Evolutionary conservation across 2,329 filamentous ascomycete species (phyloP), one percentile per base, ranked within the genome.

Genomic region (Aspergillus oerlinghausenensis): DNA sequence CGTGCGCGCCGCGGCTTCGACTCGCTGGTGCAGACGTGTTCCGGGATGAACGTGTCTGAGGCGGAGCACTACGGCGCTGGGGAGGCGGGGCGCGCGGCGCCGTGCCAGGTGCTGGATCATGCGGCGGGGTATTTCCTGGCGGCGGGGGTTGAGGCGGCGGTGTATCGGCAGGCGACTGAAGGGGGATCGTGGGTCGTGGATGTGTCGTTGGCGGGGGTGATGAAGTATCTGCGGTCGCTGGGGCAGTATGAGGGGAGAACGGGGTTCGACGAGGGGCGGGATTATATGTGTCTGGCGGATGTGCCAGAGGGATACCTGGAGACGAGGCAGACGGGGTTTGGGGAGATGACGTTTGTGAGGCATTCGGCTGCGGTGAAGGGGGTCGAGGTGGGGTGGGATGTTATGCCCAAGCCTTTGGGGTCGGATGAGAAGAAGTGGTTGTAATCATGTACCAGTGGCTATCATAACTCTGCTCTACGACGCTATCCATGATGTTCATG

Each of bases 81-180:
- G 0, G 76, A 78, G 49, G 54, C 69, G 0, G 77, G 78, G 0
- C 73, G 75, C 1, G 69, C 76, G 0, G 70, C 77, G 32, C 83
- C 83, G 0, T 82, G 79, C 54, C 83, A 85, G 66, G 82, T 79
- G 0, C 73, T 85, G 0, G 83, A 86, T 63, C 81, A 85, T 58
- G 80, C 76, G 0, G 75, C 75, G 0, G 83, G 83, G 0, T 85
- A 82, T 54, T 71, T 85, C 21, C 73, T 86, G 0, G 81, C 82
- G 0, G 70, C 80, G 0, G 82, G 83, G 0, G 75, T 85, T 2
- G 69, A 75, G 25, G 78, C 81, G 0, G 82, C 82, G 0, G 47
- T 85, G 4, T 80, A 82, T 57, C 75, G 74, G 51, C 74, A 77
- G 14, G 75, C 75, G 0, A 69, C 60, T 0, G 71, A 75, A 19